Percentiles rank a stretch among this genome's conserved stretches.
Evolutionary conservation across 2,329 filamentous ascomycete species (phyloP).

Genomic region (Talaromyces sp.): DNA sequence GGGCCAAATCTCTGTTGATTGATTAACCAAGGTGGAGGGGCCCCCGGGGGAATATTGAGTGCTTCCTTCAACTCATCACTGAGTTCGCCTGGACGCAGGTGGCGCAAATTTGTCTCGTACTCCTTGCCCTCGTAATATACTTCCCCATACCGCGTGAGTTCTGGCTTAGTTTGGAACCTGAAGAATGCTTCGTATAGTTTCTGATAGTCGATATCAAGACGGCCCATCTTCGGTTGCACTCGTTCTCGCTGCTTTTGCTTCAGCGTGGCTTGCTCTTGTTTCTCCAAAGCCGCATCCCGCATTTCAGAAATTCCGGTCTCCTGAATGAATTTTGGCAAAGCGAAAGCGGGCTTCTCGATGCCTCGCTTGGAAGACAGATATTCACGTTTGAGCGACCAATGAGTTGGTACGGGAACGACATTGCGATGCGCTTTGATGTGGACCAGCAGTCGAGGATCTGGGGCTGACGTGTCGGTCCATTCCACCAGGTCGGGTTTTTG

Average conservation of each 20-base stretch:
- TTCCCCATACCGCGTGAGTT: conserved; percentile 89
- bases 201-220: conserved; percentile 96
- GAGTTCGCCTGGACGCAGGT: conserved; percentile 84
- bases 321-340: conserved; percentile 91
- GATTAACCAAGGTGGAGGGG: conserved; percentile 94
- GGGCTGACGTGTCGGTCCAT: conserved; percentile 92
- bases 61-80: conserved; percentile 88
- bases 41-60: conserved; percentile 86
- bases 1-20: conserved; percentile 93
- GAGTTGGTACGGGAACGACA: conserved; percentile 86
- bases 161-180: conserved; percentile 92
- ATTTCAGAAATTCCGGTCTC: conserved; percentile 98
- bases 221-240: conserved; percentile 93
- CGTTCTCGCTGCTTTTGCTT: conserved; percentile 95
- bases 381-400: conserved; percentile 95
- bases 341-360: conserved; percentile 91
- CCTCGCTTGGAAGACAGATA: conserved; percentile 96
- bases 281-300: conserved; percentile 93
- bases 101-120: conserved; percentile 88
- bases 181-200: conserved; percentile 99
- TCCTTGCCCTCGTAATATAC: conserved; percentile 99
- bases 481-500: conserved; percentile 91
- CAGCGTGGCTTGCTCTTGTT: conserved; percentile 84
- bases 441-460: conserved; percentile 82
- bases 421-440: conserved; percentile 95